phyloP scores from a whole-genome alignment of 495 filamentous ascomycete species.

The Cladorrhinum samala region DNA sequence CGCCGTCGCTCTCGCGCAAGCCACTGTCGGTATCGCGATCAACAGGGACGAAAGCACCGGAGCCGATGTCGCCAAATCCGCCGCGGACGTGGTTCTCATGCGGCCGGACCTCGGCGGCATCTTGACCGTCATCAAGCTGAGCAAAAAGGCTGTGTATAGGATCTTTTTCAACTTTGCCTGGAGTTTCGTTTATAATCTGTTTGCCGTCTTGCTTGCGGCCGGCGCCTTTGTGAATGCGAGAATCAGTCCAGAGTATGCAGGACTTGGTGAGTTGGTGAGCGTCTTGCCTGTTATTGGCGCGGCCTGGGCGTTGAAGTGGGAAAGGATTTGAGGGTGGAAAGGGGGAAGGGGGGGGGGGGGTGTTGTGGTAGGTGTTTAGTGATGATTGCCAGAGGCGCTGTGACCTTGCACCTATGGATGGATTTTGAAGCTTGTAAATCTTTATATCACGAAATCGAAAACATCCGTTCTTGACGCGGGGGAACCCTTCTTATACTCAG shows the following conservation, averaged over 20 bases:
- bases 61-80: slow-evolving; percentile 59
- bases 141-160: slow-evolving; percentile 45
- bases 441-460: no score
- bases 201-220: slow-evolving; percentile 63
- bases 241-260: slow-evolving; percentile 69
- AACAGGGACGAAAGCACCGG: slow-evolving; percentile 49
- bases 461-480: no score
- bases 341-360: no score
- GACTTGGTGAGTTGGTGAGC: slow-evolving; percentile 71
- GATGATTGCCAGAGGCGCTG: no score
- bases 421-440: no score
- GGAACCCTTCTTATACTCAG: no score
- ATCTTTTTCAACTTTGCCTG: slow-evolving; percentile 69
- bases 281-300: slow-evolving; percentile 66
- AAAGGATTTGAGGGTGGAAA: slow-evolving; percentile 10
- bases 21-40: slow-evolving; percentile 57
- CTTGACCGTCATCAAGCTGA: slow-evolving; percentile 53
- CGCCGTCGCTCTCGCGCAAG: slow-evolving; percentile 63
- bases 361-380: no score
- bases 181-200: slow-evolving; percentile 67
- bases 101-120: slow-evolving; percentile 49
- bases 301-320: slow-evolving; percentile 26
- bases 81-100: slow-evolving; percentile 66
- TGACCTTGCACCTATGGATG: no score
- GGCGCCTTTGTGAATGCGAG: slow-evolving; percentile 59